Evolutionary conservation across 73 alveolate genomes (phyloP), one percentile per base, ranked within the genome.

Genomic region (Breviolum minutum): DNA sequence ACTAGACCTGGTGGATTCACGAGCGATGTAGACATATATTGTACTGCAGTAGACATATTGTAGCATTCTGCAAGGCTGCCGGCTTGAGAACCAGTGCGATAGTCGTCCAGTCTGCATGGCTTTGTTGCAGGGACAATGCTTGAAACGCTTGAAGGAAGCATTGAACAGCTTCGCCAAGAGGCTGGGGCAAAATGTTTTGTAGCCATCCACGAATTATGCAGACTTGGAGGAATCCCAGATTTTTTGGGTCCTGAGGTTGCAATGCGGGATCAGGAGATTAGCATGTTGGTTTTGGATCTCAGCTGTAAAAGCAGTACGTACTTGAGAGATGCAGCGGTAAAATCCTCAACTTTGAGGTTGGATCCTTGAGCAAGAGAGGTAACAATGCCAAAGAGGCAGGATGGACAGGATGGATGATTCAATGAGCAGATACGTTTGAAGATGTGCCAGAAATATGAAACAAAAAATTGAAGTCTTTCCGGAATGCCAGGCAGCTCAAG

Each of bases 111-210:
- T 40, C 54, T 40, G 54, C 54, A 40, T 40, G 54, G 3, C 54
- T 40, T 71, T 71, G 81, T 11, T 77, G 86, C 48, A 73, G 83
- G 83, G 27, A 73, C 74, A 16, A 66, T 48, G 87, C 87, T 91
- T 54, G 87, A 64, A 24, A 70, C 66, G 40, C 63, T 73, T 30
- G 97, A 91, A 54, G 87, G 74, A 14, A 89, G 87, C 22, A 68
- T 89, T 63, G 71, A 89, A n/a, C 96, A 89, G 73, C 96, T 89
- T 22, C 96, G 87, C 61, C 85, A 89, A 17, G 96, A 89, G 96
- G 95, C 64, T 16, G 66, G 81, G 64, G 60, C 26, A 62, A 40
- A 8, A 27, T 13, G 69, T 63, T 13, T 40, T 13, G 20, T 48
- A 63, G 29, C 88, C 66, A 30, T 10, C 81, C 32, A 16, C 68